Base-by-base conservation (phyloP, 2,329 filamentous ascomycete genomes). In the Xylaria sp. region DNA sequence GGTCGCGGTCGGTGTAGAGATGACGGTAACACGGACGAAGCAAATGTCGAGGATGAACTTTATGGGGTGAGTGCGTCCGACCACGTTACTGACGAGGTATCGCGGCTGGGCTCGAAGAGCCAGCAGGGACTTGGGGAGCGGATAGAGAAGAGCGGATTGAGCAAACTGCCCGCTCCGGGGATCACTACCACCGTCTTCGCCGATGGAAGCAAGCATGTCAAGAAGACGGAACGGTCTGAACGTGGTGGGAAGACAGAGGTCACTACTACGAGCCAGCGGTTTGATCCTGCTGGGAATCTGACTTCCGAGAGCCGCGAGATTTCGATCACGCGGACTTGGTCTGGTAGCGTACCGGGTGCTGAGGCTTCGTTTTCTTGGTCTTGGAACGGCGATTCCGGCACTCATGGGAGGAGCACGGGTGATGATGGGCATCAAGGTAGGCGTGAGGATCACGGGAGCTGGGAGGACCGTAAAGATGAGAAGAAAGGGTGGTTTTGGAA, bases 161-260 rank as follows among this genome's bases (percentile, higher is more conserved):
- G 3, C 11, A 51, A 37, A 17, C 15, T 31, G 33, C 25, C 47
- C n/a, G 2, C 21, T 11, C 53, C 62, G 0, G 54, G 53, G 25
- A 23, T 53, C 13, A 55, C 25, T 2, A 65, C 62, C 3, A 65
- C 60, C 3, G 47, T 54, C 2, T 55, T 58, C 52, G 49, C 65
- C 3, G 69, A 69, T 47, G 72, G 72, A 2, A 70, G 68, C 35
- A 73, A 63, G 57, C 60, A 59, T 3, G 41, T 70, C 7, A 64
- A 55, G 21, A 68, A 63, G 4, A 57, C 63, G 4, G 56, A 62
- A 58, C 65, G 53, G 3, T 46, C 27, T 19, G 60, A 38, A 15
- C n/a, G 19, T 2, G 53, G 63, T 15, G 64, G 65, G 6, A 61
- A 51, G 19, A 61, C 57, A 1, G 53, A 65, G 41, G 40, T 59